Conservation (phyloP, 2,329 filamentous ascomycete species). For the Alternaria sp. region DNA sequence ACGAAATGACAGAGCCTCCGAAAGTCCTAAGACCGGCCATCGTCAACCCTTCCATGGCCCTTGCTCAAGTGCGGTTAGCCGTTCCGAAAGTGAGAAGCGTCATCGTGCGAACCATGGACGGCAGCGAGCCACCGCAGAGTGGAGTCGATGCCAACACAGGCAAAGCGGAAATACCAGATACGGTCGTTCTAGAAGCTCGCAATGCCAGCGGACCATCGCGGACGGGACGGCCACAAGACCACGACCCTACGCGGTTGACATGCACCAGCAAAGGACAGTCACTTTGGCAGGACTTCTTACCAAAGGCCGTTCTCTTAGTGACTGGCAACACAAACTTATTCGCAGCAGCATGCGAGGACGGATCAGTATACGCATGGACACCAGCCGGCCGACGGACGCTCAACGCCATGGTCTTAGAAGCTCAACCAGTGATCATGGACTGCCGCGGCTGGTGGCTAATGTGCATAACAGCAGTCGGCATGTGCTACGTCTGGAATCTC, state of each 20-base stretch:
- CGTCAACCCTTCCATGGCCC: conserved; percentile 77
- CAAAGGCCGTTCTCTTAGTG: conserved; percentile 83
- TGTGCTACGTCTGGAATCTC: conserved; percentile 94
- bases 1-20: conserved; percentile 61
- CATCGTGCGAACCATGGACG: conserved; percentile 81
- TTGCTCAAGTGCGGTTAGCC: conserved; percentile 84
- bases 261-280: conserved; percentile 80
- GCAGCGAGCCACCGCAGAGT: conserved; percentile 57
- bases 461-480: conserved; percentile 84
- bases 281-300: conserved; percentile 94
- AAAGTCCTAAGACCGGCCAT: conserved; percentile 89
- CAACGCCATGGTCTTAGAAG: conserved; percentile 85
- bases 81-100: conserved; percentile 85
- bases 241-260: conserved; percentile 84
- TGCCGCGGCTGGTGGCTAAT: conserved; percentile 88
- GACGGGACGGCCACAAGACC: conserved; percentile 66
- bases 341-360: conserved; percentile 92
- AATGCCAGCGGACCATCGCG: conserved; percentile 72
- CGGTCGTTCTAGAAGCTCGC: conserved; percentile 82
- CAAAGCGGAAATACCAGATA: conserved; percentile 61
- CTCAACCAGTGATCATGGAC: conserved; percentile 92
- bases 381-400: conserved; percentile 85
- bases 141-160: conserved; percentile 56
- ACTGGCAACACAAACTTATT: conserved; percentile 92
- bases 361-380: conserved; percentile 88